These are phyloP conservation scores for Zalaria obscura DNA, from an alignment of 2,329 filamentous ascomycete genomes.

Conservation along the genomic window DNA sequence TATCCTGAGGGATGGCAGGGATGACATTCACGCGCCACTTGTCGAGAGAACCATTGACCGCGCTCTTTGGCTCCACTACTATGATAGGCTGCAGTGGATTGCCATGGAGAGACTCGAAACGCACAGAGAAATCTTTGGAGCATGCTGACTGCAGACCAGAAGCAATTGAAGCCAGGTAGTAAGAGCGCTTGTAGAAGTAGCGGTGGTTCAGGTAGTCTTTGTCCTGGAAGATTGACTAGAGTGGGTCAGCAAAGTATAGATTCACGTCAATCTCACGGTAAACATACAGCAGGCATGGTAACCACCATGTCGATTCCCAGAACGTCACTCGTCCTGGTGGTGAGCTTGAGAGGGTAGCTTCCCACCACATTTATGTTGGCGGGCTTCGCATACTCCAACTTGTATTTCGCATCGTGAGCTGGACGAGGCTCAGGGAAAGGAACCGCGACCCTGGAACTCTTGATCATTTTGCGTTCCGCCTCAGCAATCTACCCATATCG, in stretches of 20 bases:
- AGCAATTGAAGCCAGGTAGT: conserved; percentile 74
- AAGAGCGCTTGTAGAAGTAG: conserved; percentile 89
- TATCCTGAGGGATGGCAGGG: conserved; percentile 52
- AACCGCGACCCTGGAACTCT: conserved; percentile 52
- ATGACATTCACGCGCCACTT: conserved; percentile 59
- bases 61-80: conserved; percentile 26
- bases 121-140: conserved; percentile 42
- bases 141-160: conserved; percentile 48
- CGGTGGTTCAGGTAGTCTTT: conserved; percentile 90
- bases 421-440: conserved; percentile 79
- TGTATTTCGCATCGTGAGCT: conserved; percentile 62
- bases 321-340: conserved; percentile 45
- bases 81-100: conserved; percentile 52
- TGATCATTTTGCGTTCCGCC: conserved; percentile 53
- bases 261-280: no score
- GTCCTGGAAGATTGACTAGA: conserved; percentile 57
- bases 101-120: conserved; percentile 15
- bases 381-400: conserved; percentile 64
- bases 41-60: background rate
- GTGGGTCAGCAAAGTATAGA: no score
- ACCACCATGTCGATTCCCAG: conserved; percentile 69
- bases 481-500: conserved; percentile 35
- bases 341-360: conserved; percentile 67
- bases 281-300: conserved; percentile 51
- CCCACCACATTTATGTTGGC: conserved; percentile 74